phyloP scores from a whole-genome alignment of 1,139 yeast species.

The Saccharomyces pastorianus region DNA sequence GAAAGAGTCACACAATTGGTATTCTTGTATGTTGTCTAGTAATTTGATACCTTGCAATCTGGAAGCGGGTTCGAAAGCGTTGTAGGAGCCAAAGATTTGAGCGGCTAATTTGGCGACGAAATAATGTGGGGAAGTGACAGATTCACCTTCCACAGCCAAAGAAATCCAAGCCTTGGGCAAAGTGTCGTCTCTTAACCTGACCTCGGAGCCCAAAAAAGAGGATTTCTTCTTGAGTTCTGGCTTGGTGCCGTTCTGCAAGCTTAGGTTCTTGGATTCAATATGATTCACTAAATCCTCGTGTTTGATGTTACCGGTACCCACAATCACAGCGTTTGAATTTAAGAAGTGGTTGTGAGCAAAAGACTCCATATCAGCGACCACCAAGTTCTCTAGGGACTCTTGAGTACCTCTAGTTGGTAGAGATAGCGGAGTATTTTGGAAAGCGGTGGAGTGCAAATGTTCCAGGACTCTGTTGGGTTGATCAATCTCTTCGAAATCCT shows the following conservation, averaged over 20 bases:
- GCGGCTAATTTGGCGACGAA: slow-evolving; percentile 68
- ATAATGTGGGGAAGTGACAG: slow-evolving; percentile 52
- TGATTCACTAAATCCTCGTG: slow-evolving; percentile 63
- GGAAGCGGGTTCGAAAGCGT: slow-evolving; percentile 45
- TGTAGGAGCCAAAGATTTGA: slow-evolving; percentile 56
- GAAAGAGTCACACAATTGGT: slow-evolving; percentile 64
- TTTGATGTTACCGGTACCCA: slow-evolving; percentile 63
- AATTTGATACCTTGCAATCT: slow-evolving; percentile 78
- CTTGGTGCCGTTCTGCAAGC: slow-evolving; percentile 43
- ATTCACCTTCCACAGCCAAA: slow-evolving; percentile 68
- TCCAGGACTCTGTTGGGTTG: slow-evolving; percentile 45
- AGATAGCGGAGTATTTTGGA: slow-evolving; percentile 74
- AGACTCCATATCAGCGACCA: slow-evolving; percentile 47
- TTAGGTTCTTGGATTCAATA: slow-evolving; percentile 39
- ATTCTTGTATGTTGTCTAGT: slow-evolving; percentile 63
- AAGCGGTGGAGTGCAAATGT: slow-evolving; percentile 73
- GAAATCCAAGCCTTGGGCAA: slow-evolving; percentile 71
- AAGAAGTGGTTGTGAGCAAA: slow-evolving; percentile 52
- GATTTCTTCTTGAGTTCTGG: slow-evolving; percentile 38
- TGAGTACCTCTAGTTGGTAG: slow-evolving; percentile 67
- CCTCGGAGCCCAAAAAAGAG: slow-evolving; percentile 73
- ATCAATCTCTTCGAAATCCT: slow-evolving; percentile 33
- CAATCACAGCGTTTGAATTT: slow-evolving; percentile 57
- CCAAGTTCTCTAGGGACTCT: slow-evolving; percentile 53
- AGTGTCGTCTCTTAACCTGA: slow-evolving; percentile 82